Evolutionary conservation across 257 asterid genomes (phyloP), one percentile per base, ranked within the genome.

Genomic region (Salvia hispanica): DNA sequence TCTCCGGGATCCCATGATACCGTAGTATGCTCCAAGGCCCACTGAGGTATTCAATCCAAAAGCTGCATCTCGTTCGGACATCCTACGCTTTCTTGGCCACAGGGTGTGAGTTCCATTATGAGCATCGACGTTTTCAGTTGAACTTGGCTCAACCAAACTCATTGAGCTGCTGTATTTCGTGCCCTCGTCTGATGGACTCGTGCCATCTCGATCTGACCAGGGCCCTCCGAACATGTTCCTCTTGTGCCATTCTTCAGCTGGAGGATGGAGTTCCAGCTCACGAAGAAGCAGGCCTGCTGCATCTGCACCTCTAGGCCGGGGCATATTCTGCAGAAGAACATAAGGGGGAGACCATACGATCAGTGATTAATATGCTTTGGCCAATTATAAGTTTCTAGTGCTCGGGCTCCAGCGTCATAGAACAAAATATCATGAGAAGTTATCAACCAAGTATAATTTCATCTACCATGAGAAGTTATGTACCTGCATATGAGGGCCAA

Each of bases 401-500:
- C 53, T 3, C 21, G 36, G 60, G 46, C 67, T 57, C 40, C 56
- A 16, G 50, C 25, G 61, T 14, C 10, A 58, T 9, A 42, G 46
- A 44, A 11, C 28, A 61, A 18, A 69, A 72, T 40, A 25, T 25
- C 31, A 25, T 25, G 31, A 25, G 31, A 25, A 25, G 31, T 25
- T 25, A 25, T 25, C 31, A 25, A 25, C 31, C 31, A 25, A 25
- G 31, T 25, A 25, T 9, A 74, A 1, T 46, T 36, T 64, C 43
- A 68, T 46, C 65, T 21, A 43, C 62, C 40, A 18, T 6, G 6
- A 36, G 31, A 25, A 25, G 31, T 25, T 25, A 25, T 58, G 47
- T 78, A 93, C 99, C 96, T 91, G 99, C 99, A 94, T 94, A 79
- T 94, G 99, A 66, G 99, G 99, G 66, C 99, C 96, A 69, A 94